These are phyloP conservation scores for Suillus brevipes DNA, from an alignment of 768 basidiomycete genomes.

Conservation along the genomic window DNA sequence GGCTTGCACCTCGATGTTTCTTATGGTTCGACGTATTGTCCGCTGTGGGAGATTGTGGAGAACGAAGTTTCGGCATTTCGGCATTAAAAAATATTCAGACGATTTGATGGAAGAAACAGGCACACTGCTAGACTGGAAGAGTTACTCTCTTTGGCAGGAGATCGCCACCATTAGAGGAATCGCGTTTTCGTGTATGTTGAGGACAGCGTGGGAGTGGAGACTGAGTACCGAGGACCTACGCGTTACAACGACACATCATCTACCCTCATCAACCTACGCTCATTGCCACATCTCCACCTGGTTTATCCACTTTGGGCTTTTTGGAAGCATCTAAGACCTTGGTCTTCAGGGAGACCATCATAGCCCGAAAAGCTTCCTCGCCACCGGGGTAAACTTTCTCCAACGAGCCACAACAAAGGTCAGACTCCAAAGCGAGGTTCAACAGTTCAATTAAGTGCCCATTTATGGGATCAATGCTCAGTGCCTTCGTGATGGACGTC, in stretches of 20 bases:
- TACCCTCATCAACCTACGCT: slow-evolving; percentile 28
- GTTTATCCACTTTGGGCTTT: slow-evolving; percentile 18
- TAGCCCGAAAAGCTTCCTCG: slow-evolving; percentile 32
- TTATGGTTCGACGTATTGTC: slow-evolving; percentile 27
- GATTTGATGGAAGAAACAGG: slow-evolving; percentile 1
- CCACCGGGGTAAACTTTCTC: slow-evolving; percentile 36
- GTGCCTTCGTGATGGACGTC: slow-evolving; percentile 45
- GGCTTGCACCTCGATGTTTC: slow-evolving; percentile 28
- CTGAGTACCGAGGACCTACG: not conserved
- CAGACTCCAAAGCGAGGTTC: slow-evolving; percentile 72
- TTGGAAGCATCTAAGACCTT: slow-evolving; percentile 18
- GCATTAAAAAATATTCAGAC: slow-evolving; percentile 11
- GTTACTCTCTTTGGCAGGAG: not conserved
- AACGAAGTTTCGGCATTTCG: slow-evolving; percentile 35
- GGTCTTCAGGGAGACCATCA: slow-evolving; percentile 34
- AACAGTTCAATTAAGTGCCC: slow-evolving; percentile 78
- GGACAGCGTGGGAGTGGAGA: not conserved
- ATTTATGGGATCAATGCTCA: slow-evolving; percentile 84
- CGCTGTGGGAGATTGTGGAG: slow-evolving; percentile 38
- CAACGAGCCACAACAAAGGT: slow-evolving; percentile 32
- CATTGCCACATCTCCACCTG: slow-evolving; percentile 30
- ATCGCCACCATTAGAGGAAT: not conserved
- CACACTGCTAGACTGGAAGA: not conserved
- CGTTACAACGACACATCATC: not conserved
- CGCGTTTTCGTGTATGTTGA: not conserved